Conservation (phyloP, 2,329 filamentous ascomycete genomes). For the Trichophyton rubrum region DNA sequence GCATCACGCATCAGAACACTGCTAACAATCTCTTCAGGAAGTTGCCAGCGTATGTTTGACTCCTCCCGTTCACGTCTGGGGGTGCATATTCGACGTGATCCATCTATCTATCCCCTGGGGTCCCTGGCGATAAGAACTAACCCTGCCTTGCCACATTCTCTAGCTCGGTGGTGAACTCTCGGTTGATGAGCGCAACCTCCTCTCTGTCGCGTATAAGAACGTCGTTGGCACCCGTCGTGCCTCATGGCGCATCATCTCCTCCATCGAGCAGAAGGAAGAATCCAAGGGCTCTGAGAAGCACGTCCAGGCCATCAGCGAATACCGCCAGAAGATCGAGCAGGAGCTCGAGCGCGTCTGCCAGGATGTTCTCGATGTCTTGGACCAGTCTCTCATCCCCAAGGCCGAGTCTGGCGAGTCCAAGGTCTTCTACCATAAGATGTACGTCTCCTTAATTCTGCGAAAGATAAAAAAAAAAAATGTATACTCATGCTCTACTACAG, state of each 20-base stretch:
- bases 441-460: constrained; percentile 31
- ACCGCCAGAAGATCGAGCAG: constrained; percentile 95
- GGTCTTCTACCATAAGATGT: constrained; percentile 99
- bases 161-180: constrained; percentile 56
- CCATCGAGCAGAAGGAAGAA: constrained; percentile 99
- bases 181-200: constrained; percentile 70
- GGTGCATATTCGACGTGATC: background rate
- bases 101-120: background rate
- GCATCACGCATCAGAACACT: background rate
- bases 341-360: constrained; percentile 98
- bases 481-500: constrained; percentile 34
- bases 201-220: constrained; percentile 99
- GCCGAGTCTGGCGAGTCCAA: constrained; percentile 96
- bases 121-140: constrained; percentile 12
- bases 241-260: constrained; percentile 98
- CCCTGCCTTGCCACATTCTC: constrained; percentile 4
- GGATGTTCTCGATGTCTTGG: constrained; percentile 90
- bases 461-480: constrained; percentile 6
- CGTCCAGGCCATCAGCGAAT: constrained; percentile 84
- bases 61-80: background rate
- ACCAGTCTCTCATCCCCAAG: constrained; percentile 86
- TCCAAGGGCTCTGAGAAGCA: constrained; percentile 96
- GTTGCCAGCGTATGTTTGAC: constrained; percentile 67
- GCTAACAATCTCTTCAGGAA: constrained; percentile 46
- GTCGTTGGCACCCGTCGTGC: constrained; percentile 96